Conservation (phyloP, 441 rosid genomes). For the Corymbia citriodora region DNA sequence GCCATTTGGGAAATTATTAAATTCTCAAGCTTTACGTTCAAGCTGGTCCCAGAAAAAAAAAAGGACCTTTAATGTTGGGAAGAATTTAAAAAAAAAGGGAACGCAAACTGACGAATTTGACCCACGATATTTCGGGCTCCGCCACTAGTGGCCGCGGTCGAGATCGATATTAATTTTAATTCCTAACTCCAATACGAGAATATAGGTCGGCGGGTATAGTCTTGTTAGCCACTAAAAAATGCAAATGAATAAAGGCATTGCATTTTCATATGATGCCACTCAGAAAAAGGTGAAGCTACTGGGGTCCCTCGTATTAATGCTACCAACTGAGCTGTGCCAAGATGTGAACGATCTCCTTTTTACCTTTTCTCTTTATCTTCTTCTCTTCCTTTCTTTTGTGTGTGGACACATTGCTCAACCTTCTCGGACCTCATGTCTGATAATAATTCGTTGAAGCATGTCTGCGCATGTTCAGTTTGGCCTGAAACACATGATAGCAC, state of each 20-base stretch:
- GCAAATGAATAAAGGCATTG: neutral
- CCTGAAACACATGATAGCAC: neutral
- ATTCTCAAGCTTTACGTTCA: neutral
- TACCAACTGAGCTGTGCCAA: neutral
- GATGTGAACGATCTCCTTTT: neutral
- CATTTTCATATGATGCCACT: neutral
- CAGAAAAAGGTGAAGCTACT: neutral
- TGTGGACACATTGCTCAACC: neutral
- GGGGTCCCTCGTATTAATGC: neutral
- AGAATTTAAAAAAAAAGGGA: neutral
- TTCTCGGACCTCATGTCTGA: neutral
- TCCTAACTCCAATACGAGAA: neutral
- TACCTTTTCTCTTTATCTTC: neutral
- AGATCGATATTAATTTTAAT: neutral
- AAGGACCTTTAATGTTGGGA: neutral
- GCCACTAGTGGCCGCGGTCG: neutral
- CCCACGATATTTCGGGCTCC: neutral
- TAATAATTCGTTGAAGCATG: neutral
- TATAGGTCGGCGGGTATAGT: neutral
- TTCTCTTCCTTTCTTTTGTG: neutral
- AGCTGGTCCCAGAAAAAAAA: neutral
- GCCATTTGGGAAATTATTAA: neutral
- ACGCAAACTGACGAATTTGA: neutral
- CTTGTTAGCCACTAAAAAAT: neutral
- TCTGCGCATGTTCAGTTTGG: neutral